Evolutionary conservation across 495 filamentous ascomycete genomes (phyloP), one percentile per base, ranked within the genome.

Genomic region (Pyrenopolyporus hunteri): DNA sequence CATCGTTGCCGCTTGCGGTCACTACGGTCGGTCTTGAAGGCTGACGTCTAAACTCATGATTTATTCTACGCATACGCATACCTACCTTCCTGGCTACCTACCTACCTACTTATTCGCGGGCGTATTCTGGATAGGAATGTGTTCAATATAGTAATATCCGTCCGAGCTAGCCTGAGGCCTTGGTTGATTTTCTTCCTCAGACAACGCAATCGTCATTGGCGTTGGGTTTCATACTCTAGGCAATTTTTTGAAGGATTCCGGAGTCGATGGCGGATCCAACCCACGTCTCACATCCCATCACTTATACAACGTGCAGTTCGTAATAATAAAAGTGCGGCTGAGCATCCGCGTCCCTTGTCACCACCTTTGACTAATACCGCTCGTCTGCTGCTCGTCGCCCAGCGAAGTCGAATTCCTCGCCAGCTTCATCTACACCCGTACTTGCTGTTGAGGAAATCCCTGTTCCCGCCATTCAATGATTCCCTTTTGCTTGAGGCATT

Each of bases 171-270:
- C 4, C 26, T 29, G 26, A 29, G 10, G 35, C n/a, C 1, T 39
- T 39, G 26, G 26, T n/a, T n/a, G n/a, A n/a, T n/a, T 9, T 9
- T 29, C 26, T 5, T 4, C 9, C 26, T 29, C 26, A 5, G 26
- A 5, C 9, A 5, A 9, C 26, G 26, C 26, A 29, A n/a, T n/a
- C n/a, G n/a, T n/a, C 7, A 2, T 4, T 22, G 11, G 11, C 23
- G 29, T 8, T 17, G 17, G 17, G 13, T 22, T 17, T 13, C 7
- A 36, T 28, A 26, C 11, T 37, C 31, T 57, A 46, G 17, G 17
- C 50, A 39, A 31, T 57, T 14, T 42, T 48, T 60, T 20, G 63
- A 57, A 66, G 63, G 63, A 66, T 66, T 60, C 33, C 1, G 26
- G 7, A 29, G 32, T 8, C 13, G 28, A 8, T 10, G 23, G 56